Base-by-base conservation (phyloP, 768 basidiomycete genomes). In the Tricholoma sp. region DNA sequence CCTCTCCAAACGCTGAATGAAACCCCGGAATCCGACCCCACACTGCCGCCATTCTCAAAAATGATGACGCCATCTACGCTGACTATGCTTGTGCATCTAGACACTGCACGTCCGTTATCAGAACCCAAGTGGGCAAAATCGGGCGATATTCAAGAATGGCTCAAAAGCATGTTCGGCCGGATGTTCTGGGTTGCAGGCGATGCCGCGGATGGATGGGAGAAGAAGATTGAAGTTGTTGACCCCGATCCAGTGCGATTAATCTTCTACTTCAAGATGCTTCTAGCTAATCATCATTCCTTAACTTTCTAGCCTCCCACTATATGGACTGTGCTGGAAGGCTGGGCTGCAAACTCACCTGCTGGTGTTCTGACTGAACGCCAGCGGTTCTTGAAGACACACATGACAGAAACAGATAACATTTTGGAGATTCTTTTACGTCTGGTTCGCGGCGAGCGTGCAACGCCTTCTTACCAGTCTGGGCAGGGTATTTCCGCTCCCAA, bases 71-170 rank as follows among this genome's bases (percentile, higher is more conserved):
- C 88, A 28, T 71, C 78, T 20, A 80, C 80, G 29, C 66, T 89
- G 17, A 83, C 80, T n/a, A 74, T 97, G 47, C 65, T 82, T 9
- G 86, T 89, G 20, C 81, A 93, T 72, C 81, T 98, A 59, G 96
- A 99, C 70, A 90, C 83, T 55, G 83, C 82, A 32, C 84, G 89
- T 56, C 97, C 97, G 0, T 73, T 98, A 33, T 94, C 94, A 13
- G 94, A 98, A 68, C 94, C 97, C 6, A 90, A 93, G 68, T 99
- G 96, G 97, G 93, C 94, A 36, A 92, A 94, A 70, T 88, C 89
- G 7, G 96, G 96, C 31, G 91, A 95, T 66, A 83, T 95, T 20
- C 92, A 96, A 63, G 94, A 94, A 37, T 98, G 95, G 95, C 73
- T 92, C 63, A 84, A 84, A 69, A 90, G 82, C 63, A 91, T 91